phyloP scores from a whole-genome alignment of 2,329 filamentous ascomycete species.

The Leptosphaerulina australis region DNA sequence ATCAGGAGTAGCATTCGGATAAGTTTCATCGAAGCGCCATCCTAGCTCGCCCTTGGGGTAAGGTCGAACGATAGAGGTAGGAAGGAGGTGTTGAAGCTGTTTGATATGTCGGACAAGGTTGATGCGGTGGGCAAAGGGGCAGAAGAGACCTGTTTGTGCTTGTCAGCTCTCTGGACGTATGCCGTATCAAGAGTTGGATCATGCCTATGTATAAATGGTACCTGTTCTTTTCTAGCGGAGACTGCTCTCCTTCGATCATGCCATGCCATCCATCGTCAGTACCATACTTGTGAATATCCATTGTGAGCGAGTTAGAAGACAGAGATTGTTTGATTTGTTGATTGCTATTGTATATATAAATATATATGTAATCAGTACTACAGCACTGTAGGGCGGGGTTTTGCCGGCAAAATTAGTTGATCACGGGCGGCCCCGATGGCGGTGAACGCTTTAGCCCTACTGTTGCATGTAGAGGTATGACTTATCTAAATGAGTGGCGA shows the following conservation, averaged over 20 bases:
- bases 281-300: conserved; percentile 45
- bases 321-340: background rate
- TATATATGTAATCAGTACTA: too few relatives aligned
- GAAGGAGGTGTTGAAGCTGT: conserved; percentile 60
- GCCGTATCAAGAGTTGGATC: background rate
- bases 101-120: conserved; percentile 65
- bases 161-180: background rate
- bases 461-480: too few relatives aligned
- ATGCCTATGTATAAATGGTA: conserved; percentile 63
- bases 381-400: conserved; percentile 12
- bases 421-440: conserved; percentile 1
- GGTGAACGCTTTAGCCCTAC: too few relatives aligned
- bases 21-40: conserved; percentile 64
- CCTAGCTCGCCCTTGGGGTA: conserved; percentile 70
- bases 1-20: conserved; percentile 65
- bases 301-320: background rate
- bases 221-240: conserved; percentile 57
- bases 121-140: conserved; percentile 67
- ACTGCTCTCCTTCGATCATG: conserved; percentile 55
- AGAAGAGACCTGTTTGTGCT: conserved; percentile 62
- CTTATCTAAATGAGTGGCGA: too few relatives aligned
- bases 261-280: conserved; percentile 60
- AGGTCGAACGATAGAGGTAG: conserved; percentile 65
- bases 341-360: too few relatives aligned
- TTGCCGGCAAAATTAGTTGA: conserved; percentile 9